Base-by-base conservation (phyloP, 257 asterid species). In the Thymus mandschuricus region DNA sequence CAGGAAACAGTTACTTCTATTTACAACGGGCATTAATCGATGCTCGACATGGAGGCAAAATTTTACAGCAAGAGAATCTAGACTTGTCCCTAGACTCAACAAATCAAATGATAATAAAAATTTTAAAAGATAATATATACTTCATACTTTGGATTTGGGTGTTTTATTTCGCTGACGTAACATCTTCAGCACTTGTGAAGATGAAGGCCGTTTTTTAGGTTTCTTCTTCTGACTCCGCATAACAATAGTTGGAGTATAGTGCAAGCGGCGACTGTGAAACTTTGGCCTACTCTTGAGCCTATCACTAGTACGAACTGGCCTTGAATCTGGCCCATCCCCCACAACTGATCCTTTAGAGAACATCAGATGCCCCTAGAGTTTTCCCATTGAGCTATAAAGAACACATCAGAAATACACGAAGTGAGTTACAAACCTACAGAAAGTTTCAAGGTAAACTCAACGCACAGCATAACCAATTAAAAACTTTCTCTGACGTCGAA, bases 281-380 rank as follows among this genome's bases (percentile, higher is more conserved):
- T 83, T 86, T 43, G 96, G 89, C 83, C 93, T 88, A 64, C 90
- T 76, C 81, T 90, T 85, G 75, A 94, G 90, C 86, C 99, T 85
- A 76, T 91, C 95, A 84, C 99, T 94, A 65, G 97, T 84, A 49
- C 97, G 97, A 66, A 94, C 84, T 55, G 97, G 93, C 86, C 91
- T 81, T 60, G 97, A 74, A 76, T 81, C 97, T 70, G 95, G 82
- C 44, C 82, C 97, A 86, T 94, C 96, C 64, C 72, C 92, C 79
- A 84, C 90, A 57, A 70, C 86, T 60, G 96, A 82, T 77, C 84
- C 85, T 75, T 90, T 90, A 1, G 97, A 29, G 83, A 86, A 81
- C 98, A 92, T 92, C 44, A 70, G 64, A 64, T 68, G 57, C 61
- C 43, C 69, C 86, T 84, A 77, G 71, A 61, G 59, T 69, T 49